phyloP scores from a whole-genome alignment of 2,329 filamentous ascomycete species.

The Scytalidium lignicola region DNA sequence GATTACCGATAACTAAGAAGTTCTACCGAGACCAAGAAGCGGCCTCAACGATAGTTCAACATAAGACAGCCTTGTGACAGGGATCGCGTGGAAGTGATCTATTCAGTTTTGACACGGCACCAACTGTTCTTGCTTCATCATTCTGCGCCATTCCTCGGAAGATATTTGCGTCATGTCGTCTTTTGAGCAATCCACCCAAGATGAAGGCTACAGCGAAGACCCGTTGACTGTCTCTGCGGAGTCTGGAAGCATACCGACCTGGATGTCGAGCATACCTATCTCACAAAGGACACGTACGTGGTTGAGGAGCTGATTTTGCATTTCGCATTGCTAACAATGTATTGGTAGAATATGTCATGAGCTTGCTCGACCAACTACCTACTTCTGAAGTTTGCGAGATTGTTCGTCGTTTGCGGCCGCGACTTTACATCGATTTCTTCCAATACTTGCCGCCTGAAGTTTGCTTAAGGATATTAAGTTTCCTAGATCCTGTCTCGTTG shows the following conservation, averaged over 20 bases:
- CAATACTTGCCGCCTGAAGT: slow-evolving; percentile 82
- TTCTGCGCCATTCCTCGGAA: not conserved
- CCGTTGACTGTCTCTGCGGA: slow-evolving; percentile 18
- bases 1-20: not conserved
- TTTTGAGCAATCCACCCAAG: slow-evolving; percentile 22
- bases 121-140: not conserved
- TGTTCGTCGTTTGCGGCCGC: slow-evolving; percentile 72
- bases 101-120: not conserved
- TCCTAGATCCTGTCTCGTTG: slow-evolving; percentile 75
- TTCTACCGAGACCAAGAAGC: not conserved
- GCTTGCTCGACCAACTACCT: slow-evolving; percentile 70
- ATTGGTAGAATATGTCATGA: slow-evolving; percentile 68
- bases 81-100: not conserved
- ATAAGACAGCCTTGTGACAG: not conserved
- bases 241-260: slow-evolving; percentile 15
- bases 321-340: not conserved
- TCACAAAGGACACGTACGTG: slow-evolving; percentile 23
- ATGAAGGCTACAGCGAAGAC: slow-evolving; percentile 31
- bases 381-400: slow-evolving; percentile 77
- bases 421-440: slow-evolving; percentile 91
- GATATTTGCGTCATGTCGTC: slow-evolving; percentile 11
- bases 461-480: slow-evolving; percentile 81
- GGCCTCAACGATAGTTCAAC: not conserved
- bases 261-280: slow-evolving; percentile 18
- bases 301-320: slow-evolving; percentile 12